Base-by-base conservation (phyloP, 2,329 filamentous ascomycete species). In the Talaromyces amestolkiae region DNA sequence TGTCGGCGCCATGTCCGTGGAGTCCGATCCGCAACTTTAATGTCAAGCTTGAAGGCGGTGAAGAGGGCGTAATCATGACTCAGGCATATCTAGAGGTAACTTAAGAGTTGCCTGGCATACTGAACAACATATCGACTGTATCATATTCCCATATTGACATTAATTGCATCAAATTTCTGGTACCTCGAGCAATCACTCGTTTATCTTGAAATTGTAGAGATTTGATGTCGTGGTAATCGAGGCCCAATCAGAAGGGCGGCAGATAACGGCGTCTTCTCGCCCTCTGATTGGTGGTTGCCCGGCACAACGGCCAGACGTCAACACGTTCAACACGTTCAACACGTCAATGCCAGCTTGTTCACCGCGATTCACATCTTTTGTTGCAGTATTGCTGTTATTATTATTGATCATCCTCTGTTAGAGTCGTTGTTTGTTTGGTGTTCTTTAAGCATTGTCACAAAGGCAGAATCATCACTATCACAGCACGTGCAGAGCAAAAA, bases 221-320 rank as follows among this genome's bases (percentile, higher is more conserved):
- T 8, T 11, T 9, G 15, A 4, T 17, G 47, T 31, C 17, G 13
- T 47, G 1, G 13, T 49, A 3, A n/a, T 37, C 24, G 33, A 35
- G 22, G 33, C 13, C 53, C 53, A 56, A 56, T 56, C 33, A 39
- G 51, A 39, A 33, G 8, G n/a, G 31, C 11, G n/a, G 11, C 22
- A 15, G 11, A 37, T 22, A 19, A 19, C 3, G 6, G 51, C 5
- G 6, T 22, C 9, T 56, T 22, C 19, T 4, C 11, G 15, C n/a
- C 8, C 56, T 45, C 33, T 59, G 56, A 59, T 59, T 59, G 56
- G 56, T 31, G 56, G 56, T 59, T 59, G 37, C 56, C 56, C 56
- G 39, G 56, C 37, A 45, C 56, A 33, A 59, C 56, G 39, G 37
- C 6, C 22, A 43, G 39, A 45, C 22, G 24, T 39, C 56, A 58